Base-by-base conservation (phyloP, 2,329 filamentous ascomycete species). In the Pestalotiopsis fici region DNA sequence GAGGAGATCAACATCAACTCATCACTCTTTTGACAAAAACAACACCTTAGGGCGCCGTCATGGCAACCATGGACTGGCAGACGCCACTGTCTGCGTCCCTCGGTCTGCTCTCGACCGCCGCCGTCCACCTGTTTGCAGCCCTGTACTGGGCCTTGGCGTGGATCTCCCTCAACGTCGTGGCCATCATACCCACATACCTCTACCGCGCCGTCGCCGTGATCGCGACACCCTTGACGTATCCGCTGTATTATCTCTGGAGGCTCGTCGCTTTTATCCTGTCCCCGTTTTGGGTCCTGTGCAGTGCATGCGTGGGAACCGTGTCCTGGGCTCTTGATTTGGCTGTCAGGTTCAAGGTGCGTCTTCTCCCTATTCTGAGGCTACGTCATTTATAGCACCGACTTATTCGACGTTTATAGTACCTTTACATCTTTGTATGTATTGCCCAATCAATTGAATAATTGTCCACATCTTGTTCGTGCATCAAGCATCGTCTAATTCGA, bases 351-450 rank as follows among this genome's bases (percentile, higher is more conserved):
- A 77, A 77, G 75, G 76, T 78, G 67, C 59, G 54, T 23, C n/a
- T 15, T 25, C n/a, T 43, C 31, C 21, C 11, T 18, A 4, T 23
- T 35, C 3, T 35, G 3, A 15, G 12, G n/a, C 15, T 23, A 27
- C 9, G n/a, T 31, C 50, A 25, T n/a, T 12, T 47, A 4, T 18
- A 11, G 13, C 11, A 23, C 21, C 23, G 47, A 39, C 63, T 47
- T n/a, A 59, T 23, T 28, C 1, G 21, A 47, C 6, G 6, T 35
- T 63, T 37, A 64, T 57, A 78, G 76, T 75, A 75, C 66, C 68
- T 78, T 12, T 78, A 77, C 57, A 72, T 76, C 65, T 78, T 74
- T 62, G 76, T 78, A 77, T 74, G 76, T 67, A 7, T 18, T 11
- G 11, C 31, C 31, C 31, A 23, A 47, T 47, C 7, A 28, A 0